Base-by-base conservation (phyloP, 257 asterid species). In the Scutellaria barbata region DNA sequence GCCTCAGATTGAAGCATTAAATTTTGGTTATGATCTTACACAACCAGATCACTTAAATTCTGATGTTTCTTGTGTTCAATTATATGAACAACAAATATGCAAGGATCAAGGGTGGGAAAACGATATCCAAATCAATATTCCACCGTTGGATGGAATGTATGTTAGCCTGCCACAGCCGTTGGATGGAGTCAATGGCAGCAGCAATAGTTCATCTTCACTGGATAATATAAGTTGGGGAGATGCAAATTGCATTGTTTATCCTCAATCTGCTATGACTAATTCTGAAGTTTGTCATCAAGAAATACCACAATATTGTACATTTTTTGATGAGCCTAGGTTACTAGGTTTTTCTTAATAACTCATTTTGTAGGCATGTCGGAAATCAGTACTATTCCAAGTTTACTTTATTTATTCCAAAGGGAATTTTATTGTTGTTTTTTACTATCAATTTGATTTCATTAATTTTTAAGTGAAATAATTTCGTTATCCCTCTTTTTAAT, bases 211-310 rank as follows among this genome's bases (percentile, higher is more conserved):
- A 4, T 51, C 17, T 40, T 25, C 68, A 3, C 40, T 25, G 30
- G 69, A 39, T 10, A 14, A 16, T 39, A 6, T 30, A 69, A 74
- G 80, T 71, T 81, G 84, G 77, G 83, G 73, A 57, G 83, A 85
- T n/a, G n/a, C n/a, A n/a, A 12, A 37, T 41, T 41, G 75, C 22
- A 63, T 71, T n/a, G 16, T 53, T 35, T 72, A 68, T 56, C 72
- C 80, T 67, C 37, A 37, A 7, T 74, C 79, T 2, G 33, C 41
- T 17, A 41, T 57, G 5, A 46, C 62, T 46, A 74, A 63, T 43
- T 65, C 46, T 30, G 77, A 76, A 54, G 43, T 68, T 22, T 35
- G 55, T 63, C 69, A 56, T 14, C 66, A 59, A 47, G 69, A 18
- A 51, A 56, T 50, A 65, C 46, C 45, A 66, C 83, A 73, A 50